Percentiles rank a stretch among this genome's conserved stretches.
Conservation (phyloP, 2,329 filamentous ascomycete species). For the Calonectria pteridis region DNA sequence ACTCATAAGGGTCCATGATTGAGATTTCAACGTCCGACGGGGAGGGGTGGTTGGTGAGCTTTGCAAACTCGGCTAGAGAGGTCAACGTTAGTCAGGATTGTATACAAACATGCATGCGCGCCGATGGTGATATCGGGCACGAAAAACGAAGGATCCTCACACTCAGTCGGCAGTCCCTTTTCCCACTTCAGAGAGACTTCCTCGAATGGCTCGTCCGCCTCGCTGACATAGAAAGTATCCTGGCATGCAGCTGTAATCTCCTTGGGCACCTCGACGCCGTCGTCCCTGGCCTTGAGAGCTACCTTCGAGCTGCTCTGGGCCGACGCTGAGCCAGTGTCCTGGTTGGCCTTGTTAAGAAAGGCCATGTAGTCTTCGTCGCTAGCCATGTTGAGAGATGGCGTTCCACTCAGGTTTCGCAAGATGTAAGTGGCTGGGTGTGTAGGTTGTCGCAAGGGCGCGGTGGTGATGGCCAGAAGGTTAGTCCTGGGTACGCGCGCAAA, state of each 20-base stretch:
- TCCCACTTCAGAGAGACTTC: slow-evolving; percentile 77
- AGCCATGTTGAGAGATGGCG: slow-evolving; percentile 64
- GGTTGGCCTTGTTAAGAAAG: slow-evolving; percentile 90
- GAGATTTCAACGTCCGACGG: slow-evolving; percentile 69
- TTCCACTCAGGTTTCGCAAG: slow-evolving; percentile 37
- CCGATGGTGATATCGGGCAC: background rate
- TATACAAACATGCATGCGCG: background rate
- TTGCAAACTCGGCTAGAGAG: slow-evolving; percentile 74
- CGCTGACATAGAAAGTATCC: slow-evolving; percentile 78
- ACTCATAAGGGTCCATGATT: slow-evolving; percentile 76
- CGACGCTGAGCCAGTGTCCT: slow-evolving; percentile 65
- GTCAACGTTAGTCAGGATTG: slow-evolving; percentile 11
- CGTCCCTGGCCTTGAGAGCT: slow-evolving; percentile 66
- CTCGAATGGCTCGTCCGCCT: slow-evolving; percentile 89
- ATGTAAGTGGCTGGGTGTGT: slow-evolving; percentile 11
- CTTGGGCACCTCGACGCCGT: slow-evolving; percentile 70
- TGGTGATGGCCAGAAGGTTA: background rate
- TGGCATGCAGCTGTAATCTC: slow-evolving; percentile 63
- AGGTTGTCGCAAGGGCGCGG: background rate
- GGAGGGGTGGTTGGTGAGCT: slow-evolving; percentile 71
- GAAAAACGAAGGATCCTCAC: slow-evolving; percentile 55
- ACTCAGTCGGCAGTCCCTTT: slow-evolving; percentile 69
- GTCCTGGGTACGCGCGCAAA: background rate
- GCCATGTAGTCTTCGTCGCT: slow-evolving; percentile 86
- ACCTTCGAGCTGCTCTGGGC: slow-evolving; percentile 35